Conservation (phyloP, 257 asterid genomes). For the Jacaranda copaia region DNA sequence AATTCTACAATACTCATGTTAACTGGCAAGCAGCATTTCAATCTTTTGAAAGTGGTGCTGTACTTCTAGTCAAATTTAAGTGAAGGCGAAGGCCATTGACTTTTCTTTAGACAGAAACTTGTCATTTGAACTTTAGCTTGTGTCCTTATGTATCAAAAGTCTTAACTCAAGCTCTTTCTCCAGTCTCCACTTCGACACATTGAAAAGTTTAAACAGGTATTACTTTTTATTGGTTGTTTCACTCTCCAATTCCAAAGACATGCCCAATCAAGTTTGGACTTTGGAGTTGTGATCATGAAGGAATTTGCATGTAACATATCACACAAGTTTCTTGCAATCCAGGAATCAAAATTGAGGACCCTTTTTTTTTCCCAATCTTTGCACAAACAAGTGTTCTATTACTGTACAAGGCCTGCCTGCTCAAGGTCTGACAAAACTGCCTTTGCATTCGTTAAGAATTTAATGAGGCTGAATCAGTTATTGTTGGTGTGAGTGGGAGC, state of each 20-base stretch:
- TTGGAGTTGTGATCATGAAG: background rate
- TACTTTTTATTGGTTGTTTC: background rate
- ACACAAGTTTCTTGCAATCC: no score
- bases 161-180: background rate
- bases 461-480: no score
- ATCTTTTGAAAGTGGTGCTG: background rate
- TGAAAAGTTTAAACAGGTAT: slow-evolving; percentile 3
- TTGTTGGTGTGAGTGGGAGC: no score
- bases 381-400: no score
- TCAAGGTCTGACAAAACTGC: no score
- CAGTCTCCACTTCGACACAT: background rate
- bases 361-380: no score
- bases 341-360: background rate
- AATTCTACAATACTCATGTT: background rate
- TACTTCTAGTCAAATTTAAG: no score
- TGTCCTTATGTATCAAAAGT: background rate
- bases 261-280: background rate
- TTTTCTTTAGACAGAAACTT: slow-evolving; percentile 8
- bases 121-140: background rate
- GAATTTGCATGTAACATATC: background rate
- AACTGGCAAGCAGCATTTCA: background rate
- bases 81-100: background rate
- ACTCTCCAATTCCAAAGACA: background rate
- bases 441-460: no score
- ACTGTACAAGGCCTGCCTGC: no score